phyloP scores from a whole-genome alignment of 164 flowering plant genomes.

The Amborella trichopoda region DNA sequence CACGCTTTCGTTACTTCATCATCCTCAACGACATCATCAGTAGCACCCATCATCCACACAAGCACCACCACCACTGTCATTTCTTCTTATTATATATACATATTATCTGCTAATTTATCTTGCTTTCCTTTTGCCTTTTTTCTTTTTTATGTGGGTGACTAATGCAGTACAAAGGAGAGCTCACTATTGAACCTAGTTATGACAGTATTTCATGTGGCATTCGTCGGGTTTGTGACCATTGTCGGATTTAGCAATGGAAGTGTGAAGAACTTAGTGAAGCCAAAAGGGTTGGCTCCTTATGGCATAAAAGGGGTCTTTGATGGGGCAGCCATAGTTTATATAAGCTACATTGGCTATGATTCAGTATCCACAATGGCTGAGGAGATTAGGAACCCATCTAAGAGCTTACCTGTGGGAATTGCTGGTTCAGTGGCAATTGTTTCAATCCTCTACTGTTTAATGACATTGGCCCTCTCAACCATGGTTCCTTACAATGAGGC shows the following conservation, averaged over 20 bases:
- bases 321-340: slow-evolving; percentile 65
- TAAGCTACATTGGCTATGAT: slow-evolving; percentile 77
- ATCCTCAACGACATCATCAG: too few species aligned
- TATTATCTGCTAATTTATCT: too few species aligned
- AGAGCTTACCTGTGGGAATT: slow-evolving; percentile 63
- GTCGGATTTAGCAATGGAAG: slow-evolving; percentile 62
- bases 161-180: slow-evolving; percentile 86
- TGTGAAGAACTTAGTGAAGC: slow-evolving; percentile 35
- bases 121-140: background rate
- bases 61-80: too few species aligned
- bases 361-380: slow-evolving; percentile 84
- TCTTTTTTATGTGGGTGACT: background rate
- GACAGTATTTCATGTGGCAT: slow-evolving; percentile 66
- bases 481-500: slow-evolving; percentile 68
- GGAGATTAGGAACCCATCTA: slow-evolving; percentile 59
- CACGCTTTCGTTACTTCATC: too few species aligned
- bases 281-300: slow-evolving; percentile 54
- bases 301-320: slow-evolving; percentile 53
- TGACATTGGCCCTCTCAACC: slow-evolving; percentile 49
- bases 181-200: slow-evolving; percentile 62
- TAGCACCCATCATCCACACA: too few species aligned
- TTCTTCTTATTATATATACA: too few species aligned
- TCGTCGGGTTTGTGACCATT: slow-evolving; percentile 58
- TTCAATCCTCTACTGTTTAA: slow-evolving; percentile 51
- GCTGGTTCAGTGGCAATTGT: slow-evolving; percentile 56